Percentiles rank a stretch among this genome's conserved stretches.
Conservation (phyloP, 2,329 filamentous ascomycete species). For the Dothideomycetes sp. region DNA sequence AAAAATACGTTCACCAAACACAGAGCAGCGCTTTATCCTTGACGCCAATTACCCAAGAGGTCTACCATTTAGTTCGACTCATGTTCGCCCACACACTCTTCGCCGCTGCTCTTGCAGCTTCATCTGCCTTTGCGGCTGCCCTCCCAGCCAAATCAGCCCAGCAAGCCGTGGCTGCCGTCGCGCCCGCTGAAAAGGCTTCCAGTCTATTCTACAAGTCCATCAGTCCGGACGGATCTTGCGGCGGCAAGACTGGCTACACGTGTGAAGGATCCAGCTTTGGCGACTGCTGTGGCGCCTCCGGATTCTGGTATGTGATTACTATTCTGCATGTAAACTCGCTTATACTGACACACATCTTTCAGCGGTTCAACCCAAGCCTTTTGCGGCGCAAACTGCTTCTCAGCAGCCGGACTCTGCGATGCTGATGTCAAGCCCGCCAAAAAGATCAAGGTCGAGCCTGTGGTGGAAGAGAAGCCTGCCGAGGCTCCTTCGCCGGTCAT, state of each 20-base stretch:
- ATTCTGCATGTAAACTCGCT: neutral
- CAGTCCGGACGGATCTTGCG: slow-evolving; percentile 5
- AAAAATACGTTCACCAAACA: too few species aligned
- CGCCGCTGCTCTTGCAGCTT: slow-evolving; percentile 4
- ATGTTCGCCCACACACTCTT: slow-evolving; percentile 5
- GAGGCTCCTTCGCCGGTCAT: neutral
- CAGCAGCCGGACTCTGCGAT: slow-evolving; percentile 2
- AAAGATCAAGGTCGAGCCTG: neutral
- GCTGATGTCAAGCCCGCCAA: neutral
- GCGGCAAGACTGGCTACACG: slow-evolving; percentile 5
- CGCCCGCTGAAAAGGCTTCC: neutral
- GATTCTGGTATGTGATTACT: slow-evolving; percentile 7
- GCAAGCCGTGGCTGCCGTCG: slow-evolving; percentile 5
- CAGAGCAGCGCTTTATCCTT: neutral
- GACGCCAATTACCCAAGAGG: neutral
- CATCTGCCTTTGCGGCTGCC: slow-evolving; percentile 3
- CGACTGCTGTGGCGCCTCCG: slow-evolving; percentile 7
- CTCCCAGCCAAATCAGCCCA: slow-evolving; percentile 5
- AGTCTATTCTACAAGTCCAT: slow-evolving; percentile 2
- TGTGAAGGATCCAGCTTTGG: slow-evolving; percentile 6
- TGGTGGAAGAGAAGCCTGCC: neutral
- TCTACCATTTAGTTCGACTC: neutral
- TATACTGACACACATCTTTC: neutral
- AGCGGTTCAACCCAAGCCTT: slow-evolving; percentile 6
- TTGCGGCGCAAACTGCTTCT: slow-evolving; percentile 7